Base-by-base conservation (phyloP, 2,329 filamentous ascomycete genomes). In the Colletotrichum australisinense region DNA sequence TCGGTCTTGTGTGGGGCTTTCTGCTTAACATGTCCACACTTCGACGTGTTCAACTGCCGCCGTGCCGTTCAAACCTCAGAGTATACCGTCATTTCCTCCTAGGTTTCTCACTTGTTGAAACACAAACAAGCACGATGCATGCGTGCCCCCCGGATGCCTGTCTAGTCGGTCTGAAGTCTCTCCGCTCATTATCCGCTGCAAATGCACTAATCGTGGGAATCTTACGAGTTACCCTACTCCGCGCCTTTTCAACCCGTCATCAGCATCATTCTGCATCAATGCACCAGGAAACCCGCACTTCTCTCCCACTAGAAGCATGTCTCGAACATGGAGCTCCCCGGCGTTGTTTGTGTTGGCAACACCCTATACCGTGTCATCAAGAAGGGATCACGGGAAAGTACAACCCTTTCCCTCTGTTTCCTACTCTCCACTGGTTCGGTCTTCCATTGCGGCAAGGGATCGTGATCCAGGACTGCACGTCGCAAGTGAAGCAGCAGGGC, bases 1-100 rank as follows among this genome's bases (percentile, higher is more conserved):
- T 70, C 70, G 70, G 70, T 70, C 60, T 65, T 66, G 70, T 53
- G 70, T 73, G 67, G 67, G 35, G 53, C 67, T 55, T 12, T 7
- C 55, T 65, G 59, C 60, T 69, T 38, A 52, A 60, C 66, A 59
- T 32, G 69, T 70, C 67, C 67, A 70, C 56, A 49, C 60, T 60
- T 65, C 42, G 38, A 52, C 70, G 67, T 55, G 64, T 66, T 55
- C 70, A 46, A 70, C 67, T 65, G 56, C 70, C 70, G 67, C 22
- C 49, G 65, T 73, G 55, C 67, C 67, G 67, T 55, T 49, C 60
- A 57, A 66, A 65, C 12, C 38, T 60, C 46, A n/a, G 26, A 55
- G 24, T 28, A 42, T 24, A 26, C 16, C 59, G 55, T 65, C 59
- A 65, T 70, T 49, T 53, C 38, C 46, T 65, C 70, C 35, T 49